Conservation (phyloP, 805 yeast genomes). For the Hanseniaspora valbyensis region DNA sequence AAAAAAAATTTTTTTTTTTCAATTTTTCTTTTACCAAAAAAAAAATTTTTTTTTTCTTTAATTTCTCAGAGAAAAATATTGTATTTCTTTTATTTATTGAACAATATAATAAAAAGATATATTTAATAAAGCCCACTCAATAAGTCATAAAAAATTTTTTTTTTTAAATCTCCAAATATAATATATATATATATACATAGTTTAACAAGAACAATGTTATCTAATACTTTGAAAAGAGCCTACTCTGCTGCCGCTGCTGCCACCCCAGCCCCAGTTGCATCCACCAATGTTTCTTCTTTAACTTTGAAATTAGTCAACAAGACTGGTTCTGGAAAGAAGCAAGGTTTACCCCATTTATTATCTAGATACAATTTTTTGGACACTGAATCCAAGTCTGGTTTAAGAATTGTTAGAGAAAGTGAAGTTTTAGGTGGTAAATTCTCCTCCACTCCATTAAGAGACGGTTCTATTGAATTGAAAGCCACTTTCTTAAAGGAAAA, state of each 20-base stretch:
- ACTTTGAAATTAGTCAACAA: constrained; percentile 81
- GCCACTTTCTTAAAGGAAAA: constrained; percentile 77
- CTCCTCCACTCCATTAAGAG: constrained; percentile 64
- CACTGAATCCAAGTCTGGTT: constrained; percentile 72
- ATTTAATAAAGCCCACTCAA: too few relatives aligned
- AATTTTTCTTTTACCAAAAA: background rate
- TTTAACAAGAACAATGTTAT: too few relatives aligned
- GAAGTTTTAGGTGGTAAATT: constrained; percentile 86
- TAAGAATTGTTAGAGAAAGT: constrained; percentile 87
- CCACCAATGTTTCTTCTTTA: constrained; percentile 60
- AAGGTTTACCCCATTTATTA: constrained; percentile 79
- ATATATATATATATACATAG: too few relatives aligned
- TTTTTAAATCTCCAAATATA: too few relatives aligned
- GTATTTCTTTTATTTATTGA: background rate
- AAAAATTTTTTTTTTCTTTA: background rate
- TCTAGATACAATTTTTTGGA: constrained; percentile 75
- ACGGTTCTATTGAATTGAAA: constrained; percentile 56
- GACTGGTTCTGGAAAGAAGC: constrained; percentile 53
- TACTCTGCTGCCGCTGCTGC: constrained; percentile 35
- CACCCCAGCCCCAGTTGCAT: constrained; percentile 45
- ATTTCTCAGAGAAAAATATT: background rate
- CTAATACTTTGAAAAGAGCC: constrained; percentile 26
- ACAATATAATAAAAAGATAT: too few relatives aligned
- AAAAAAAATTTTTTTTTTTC: background rate
- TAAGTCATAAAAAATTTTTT: too few relatives aligned